Percentiles rank a stretch among this genome's conserved stretches.
Conservation (phyloP, 306 rosid genomes). For the Lathyrus oleraceus region DNA sequence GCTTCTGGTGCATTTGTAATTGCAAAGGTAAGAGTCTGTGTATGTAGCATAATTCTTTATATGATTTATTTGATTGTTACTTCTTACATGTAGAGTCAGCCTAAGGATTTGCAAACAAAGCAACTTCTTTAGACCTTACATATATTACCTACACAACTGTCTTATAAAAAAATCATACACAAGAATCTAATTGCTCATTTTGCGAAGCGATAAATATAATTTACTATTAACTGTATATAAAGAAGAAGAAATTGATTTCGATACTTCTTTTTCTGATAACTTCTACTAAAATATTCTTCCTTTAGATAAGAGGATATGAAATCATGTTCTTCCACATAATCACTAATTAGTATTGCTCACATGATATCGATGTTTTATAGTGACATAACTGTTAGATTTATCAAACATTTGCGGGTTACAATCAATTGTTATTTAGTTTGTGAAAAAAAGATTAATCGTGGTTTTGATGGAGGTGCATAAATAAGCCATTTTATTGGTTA, state of each 20-base stretch:
- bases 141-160: neutral
- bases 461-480: no score
- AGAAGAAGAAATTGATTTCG: slow-evolving; percentile 27
- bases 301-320: slow-evolving; percentile 6
- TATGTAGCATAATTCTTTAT: neutral
- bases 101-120: neutral
- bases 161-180: neutral
- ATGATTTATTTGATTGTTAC: neutral
- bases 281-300: neutral
- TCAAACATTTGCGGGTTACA: no score
- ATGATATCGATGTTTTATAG: slow-evolving; percentile 6
- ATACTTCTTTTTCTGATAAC: slow-evolving; percentile 3
- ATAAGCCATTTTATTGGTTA: no score
- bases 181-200: neutral
- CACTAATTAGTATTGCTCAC: neutral
- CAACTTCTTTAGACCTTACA: neutral
- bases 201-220: slow-evolving; percentile 2
- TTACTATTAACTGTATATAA: neutral
- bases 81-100: no score
- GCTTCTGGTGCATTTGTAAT: slow-evolving; percentile 4
- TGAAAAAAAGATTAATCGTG: no score
- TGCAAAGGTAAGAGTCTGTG: neutral
- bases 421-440: no score
- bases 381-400: no score
- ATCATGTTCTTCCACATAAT: slow-evolving; percentile 13